Percentiles rank a stretch among this genome's conserved stretches.
phyloP scores from a whole-genome alignment of 1,284 basidiomycete genomes.

The Rhizoctonia solani region DNA sequence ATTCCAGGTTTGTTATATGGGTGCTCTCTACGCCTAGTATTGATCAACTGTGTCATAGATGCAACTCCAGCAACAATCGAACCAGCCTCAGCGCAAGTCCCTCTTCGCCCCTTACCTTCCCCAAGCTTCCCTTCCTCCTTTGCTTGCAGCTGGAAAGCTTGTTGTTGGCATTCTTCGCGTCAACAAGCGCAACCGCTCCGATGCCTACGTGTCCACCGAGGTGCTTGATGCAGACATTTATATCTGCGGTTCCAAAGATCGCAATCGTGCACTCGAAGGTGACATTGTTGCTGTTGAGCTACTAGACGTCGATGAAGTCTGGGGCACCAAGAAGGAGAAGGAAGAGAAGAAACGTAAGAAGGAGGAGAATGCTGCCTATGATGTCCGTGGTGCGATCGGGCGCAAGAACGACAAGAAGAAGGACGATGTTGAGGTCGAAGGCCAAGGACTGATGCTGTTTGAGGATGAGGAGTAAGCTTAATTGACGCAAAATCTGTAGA shows the following conservation, averaged over 20 bases:
- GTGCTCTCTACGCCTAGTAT: not conserved
- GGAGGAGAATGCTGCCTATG: constrained; percentile 96
- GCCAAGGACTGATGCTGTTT: constrained; percentile 93
- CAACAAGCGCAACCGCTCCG: constrained; percentile 98
- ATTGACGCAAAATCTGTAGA: constrained; percentile 11
- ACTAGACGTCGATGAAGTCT: constrained; percentile 96
- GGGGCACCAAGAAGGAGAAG: constrained; percentile 99
- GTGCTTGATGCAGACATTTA: constrained; percentile 99
- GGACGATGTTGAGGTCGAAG: constrained; percentile 99
- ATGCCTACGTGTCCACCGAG: constrained; percentile 99
- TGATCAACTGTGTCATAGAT: constrained; percentile 53
- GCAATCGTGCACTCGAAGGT: constrained; percentile 97
- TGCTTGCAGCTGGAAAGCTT: constrained; percentile 96
- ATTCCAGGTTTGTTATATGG: constrained; percentile 55
- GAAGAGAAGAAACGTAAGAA: constrained; percentile 99
- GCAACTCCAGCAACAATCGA: constrained; percentile 84
- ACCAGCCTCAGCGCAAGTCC: constrained; percentile 94
- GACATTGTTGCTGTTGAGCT: constrained; percentile 99
- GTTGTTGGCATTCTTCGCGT: constrained; percentile 97
- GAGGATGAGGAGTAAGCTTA: constrained; percentile 91
- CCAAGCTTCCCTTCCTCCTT: constrained; percentile 94
- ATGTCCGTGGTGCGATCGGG: constrained; percentile 70
- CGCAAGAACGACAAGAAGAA: constrained; percentile 99
- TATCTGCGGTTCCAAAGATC: constrained; percentile 97
- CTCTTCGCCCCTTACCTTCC: constrained; percentile 99